Evolutionary conservation across 208 protist species (phyloP).

Genomic region (Trypanosoma avium): DNA sequence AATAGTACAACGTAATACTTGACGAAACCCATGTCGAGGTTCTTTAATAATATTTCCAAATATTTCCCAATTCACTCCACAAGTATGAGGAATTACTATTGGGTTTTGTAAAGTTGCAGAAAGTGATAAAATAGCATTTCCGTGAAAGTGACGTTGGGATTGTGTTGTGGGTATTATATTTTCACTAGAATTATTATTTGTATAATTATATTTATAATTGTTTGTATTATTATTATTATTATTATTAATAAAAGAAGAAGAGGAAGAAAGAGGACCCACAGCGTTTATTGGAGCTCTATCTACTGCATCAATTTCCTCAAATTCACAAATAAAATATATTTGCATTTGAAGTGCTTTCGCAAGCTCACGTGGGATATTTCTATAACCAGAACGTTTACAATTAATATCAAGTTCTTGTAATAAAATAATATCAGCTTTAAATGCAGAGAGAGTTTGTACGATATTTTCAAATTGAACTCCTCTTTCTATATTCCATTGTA

Average conservation of each 20-base stretch:
- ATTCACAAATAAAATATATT: constrained; percentile 76
- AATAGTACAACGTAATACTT: constrained; percentile 48
- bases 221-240: background rate
- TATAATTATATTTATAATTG: background rate
- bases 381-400: constrained; percentile 63
- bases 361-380: constrained; percentile 61
- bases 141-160: constrained; percentile 73
- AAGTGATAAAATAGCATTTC: constrained; percentile 71
- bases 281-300: constrained; percentile 36
- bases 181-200: background rate
- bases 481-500: constrained; percentile 90
- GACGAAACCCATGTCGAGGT: constrained; percentile 60
- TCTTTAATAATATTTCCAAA: constrained; percentile 36
- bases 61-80: constrained; percentile 56
- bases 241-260: background rate
- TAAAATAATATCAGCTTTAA: constrained; percentile 66
- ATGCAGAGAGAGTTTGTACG: constrained; percentile 38
- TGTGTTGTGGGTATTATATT: too few relatives aligned
- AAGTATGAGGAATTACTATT: constrained; percentile 43
- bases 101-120: constrained; percentile 35
- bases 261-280: constrained; percentile 45
- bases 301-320: constrained; percentile 61
- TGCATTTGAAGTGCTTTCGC: constrained; percentile 57
- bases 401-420: constrained; percentile 85
- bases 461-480: constrained; percentile 60